Evolutionary conservation across 441 rosid species (phyloP).

Genomic region (Populus hybrid): DNA sequence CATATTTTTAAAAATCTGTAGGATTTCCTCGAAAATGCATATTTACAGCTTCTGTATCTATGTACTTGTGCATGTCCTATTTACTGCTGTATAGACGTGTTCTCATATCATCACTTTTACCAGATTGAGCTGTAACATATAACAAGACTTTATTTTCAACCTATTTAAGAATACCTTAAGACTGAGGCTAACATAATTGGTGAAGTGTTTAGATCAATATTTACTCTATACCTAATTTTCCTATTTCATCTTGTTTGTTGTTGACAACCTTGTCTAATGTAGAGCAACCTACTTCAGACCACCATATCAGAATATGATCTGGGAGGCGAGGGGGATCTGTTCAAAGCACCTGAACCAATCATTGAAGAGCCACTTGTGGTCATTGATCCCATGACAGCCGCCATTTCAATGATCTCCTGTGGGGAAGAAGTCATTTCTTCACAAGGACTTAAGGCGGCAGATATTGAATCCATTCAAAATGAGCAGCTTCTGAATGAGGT

Average conservation of each 20-base stretch:
- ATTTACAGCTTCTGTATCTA: no score
- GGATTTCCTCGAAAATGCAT: no score
- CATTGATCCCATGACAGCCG: slow-evolving; percentile 72
- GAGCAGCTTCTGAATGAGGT: slow-evolving; percentile 74
- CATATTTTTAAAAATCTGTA: not conserved
- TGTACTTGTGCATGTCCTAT: no score
- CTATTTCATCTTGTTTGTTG: slow-evolving; percentile 4
- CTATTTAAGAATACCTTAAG: not conserved
- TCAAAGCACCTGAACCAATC: slow-evolving; percentile 88
- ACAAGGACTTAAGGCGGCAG: slow-evolving; percentile 59
- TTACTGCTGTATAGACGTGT: slow-evolving; percentile 1
- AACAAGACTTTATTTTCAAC: not conserved
- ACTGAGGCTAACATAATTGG: not conserved
- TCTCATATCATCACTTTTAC: not conserved
- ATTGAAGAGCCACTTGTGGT: slow-evolving; percentile 58
- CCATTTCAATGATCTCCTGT: slow-evolving; percentile 78
- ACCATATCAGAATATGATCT: slow-evolving; percentile 73
- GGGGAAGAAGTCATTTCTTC: slow-evolving; percentile 63
- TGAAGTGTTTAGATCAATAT: slow-evolving; percentile 2
- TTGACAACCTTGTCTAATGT: slow-evolving; percentile 25
- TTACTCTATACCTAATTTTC: not conserved
- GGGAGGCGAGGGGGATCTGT: slow-evolving; percentile 88
- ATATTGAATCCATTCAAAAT: slow-evolving; percentile 61
- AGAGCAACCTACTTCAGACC: slow-evolving; percentile 52
- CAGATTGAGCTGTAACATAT: not conserved